Conservation (phyloP, 2,329 filamentous ascomycete genomes). For the Neofusicoccum umdonicola region DNA sequence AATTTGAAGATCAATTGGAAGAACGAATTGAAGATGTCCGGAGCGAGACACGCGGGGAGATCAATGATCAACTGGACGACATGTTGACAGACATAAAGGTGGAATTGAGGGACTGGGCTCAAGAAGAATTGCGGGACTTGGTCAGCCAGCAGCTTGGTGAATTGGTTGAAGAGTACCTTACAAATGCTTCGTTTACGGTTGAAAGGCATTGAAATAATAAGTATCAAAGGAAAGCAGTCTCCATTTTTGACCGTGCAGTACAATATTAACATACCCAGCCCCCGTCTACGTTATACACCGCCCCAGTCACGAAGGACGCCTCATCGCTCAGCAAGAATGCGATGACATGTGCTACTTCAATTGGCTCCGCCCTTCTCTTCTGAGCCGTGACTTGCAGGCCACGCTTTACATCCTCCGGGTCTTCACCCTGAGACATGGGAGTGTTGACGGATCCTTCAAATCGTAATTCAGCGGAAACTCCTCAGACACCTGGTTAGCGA, state of each 20-base stretch:
- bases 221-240: no score
- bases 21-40: no score
- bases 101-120: no score
- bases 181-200: no score
- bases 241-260: background rate
- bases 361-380: constrained; percentile 19
- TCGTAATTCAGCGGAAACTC: background rate
- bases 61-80: no score
- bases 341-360: constrained; percentile 39
- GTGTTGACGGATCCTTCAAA: constrained; percentile 23
- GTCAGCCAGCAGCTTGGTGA: no score
- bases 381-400: constrained; percentile 20
- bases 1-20: no score
- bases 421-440: constrained; percentile 22
- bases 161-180: no score
- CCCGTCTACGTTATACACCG: constrained; percentile 42
- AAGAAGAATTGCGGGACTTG: no score
- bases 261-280: constrained; percentile 22
- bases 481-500: background rate
- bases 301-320: constrained; percentile 42
- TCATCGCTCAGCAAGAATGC: constrained; percentile 45
- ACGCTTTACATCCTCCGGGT: background rate
- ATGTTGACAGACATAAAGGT: no score
- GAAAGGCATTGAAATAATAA: no score
- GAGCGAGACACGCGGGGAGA: no score